Evolutionary conservation across 2,329 filamentous ascomycete species (phyloP).

Genomic region (Didymella sp.): DNA sequence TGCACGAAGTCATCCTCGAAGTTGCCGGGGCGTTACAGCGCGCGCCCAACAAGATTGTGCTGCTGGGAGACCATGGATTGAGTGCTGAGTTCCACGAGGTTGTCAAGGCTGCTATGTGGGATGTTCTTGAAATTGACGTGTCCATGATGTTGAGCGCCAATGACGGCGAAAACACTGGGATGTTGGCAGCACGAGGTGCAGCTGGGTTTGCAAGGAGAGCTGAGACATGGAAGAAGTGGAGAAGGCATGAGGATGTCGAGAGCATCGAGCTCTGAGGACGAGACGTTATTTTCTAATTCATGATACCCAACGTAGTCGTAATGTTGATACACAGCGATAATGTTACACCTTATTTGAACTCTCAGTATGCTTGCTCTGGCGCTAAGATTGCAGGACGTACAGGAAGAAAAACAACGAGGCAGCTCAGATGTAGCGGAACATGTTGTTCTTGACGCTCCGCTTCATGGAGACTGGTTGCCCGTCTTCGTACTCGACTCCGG

Average conservation of each 20-base stretch:
- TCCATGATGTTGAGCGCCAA: conserved; percentile 23
- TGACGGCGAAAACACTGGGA: conserved; percentile 13
- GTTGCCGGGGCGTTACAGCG: conserved; percentile 17
- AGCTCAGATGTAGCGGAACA: conserved; percentile 71
- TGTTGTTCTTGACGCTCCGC: conserved; percentile 75
- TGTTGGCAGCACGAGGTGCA: conserved; percentile 34
- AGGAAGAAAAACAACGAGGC: not conserved
- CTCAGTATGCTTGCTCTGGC: not conserved
- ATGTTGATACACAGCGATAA: conserved; percentile 15
- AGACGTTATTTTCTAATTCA: conserved; percentile 5
- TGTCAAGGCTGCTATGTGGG: conserved; percentile 32
- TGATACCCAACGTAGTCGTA: conserved; percentile 22
- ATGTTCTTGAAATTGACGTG: conserved; percentile 30
- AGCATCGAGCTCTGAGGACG: conserved; percentile 17
- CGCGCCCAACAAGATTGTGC: conserved; percentile 31
- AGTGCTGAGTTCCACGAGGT: conserved; percentile 32
- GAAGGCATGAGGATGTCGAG: conserved; percentile 3
- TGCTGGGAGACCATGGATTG: conserved; percentile 32
- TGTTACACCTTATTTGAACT: conserved; percentile 4
- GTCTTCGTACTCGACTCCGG: conserved; percentile 77
- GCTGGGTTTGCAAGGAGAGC: conserved; percentile 30
- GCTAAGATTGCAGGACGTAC: conserved; percentile 6
- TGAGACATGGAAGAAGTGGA: conserved; percentile 7
- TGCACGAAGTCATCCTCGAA: conserved; percentile 31
- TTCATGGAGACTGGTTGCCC: conserved; percentile 76